Percentiles rank a stretch among this genome's conserved stretches.
Conservation (phyloP, 2,329 filamentous ascomycete species). For the Cordyceps fumosorosea region DNA sequence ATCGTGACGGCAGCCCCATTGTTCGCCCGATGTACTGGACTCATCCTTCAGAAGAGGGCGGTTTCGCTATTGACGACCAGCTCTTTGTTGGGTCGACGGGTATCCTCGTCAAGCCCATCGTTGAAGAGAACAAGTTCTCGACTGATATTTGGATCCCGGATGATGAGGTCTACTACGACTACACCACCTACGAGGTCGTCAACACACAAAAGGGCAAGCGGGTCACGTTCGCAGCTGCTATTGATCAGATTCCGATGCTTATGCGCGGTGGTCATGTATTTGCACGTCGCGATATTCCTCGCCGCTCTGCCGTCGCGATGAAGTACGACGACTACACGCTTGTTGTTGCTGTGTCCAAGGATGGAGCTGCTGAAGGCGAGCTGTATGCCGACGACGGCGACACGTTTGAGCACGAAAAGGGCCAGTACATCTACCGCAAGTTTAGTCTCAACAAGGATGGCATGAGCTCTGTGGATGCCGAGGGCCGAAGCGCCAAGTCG, state of each 20-base stretch:
- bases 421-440: slow-evolving; percentile 79
- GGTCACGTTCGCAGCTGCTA: slow-evolving; percentile 65
- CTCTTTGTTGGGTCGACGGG: slow-evolving; percentile 86
- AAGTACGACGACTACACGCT: slow-evolving; percentile 92
- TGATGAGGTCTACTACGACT: slow-evolving; percentile 87
- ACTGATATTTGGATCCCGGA: slow-evolving; percentile 85
- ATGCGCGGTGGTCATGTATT: slow-evolving; percentile 93
- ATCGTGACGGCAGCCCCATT: slow-evolving; percentile 76
- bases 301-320: slow-evolving; percentile 84
- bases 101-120: slow-evolving; percentile 86
- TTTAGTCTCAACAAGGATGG: slow-evolving; percentile 60
- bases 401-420: slow-evolving; percentile 78
- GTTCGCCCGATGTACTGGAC: slow-evolving; percentile 90
- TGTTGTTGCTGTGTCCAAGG: slow-evolving; percentile 62
- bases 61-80: slow-evolving; percentile 88
- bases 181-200: slow-evolving; percentile 79
- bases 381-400: slow-evolving; percentile 93
- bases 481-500: slow-evolving; percentile 44
- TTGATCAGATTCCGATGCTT: slow-evolving; percentile 81
- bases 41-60: slow-evolving; percentile 76
- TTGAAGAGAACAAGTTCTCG: slow-evolving; percentile 64
- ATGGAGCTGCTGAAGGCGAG: slow-evolving; percentile 60
- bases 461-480: slow-evolving; percentile 65
- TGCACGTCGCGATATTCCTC: slow-evolving; percentile 78
- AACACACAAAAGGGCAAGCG: slow-evolving; percentile 61